These are phyloP conservation scores for Aspergillus melleus DNA, from an alignment of 2,329 filamentous ascomycete species.

Conservation along the genomic window DNA sequence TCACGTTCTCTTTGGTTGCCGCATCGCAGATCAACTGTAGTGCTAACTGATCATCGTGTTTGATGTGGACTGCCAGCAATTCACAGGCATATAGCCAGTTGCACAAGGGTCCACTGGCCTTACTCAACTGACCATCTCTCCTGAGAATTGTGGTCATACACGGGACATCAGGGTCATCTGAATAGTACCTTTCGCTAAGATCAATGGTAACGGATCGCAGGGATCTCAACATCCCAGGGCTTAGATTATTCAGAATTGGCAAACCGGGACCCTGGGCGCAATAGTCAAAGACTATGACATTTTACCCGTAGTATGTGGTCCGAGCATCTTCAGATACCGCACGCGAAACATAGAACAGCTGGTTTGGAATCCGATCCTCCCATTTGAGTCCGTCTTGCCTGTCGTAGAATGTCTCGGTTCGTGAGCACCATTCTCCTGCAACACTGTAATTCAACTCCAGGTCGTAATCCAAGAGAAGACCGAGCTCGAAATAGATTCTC, in stretches of 20 bases:
- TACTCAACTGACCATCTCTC: too few relatives aligned
- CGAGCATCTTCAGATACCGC: conserved; percentile 3
- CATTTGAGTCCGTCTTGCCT: too few relatives aligned
- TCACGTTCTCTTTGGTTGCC: not conserved
- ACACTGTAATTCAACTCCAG: not conserved
- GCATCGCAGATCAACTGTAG: conserved; percentile 2
- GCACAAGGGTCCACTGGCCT: too few relatives aligned
- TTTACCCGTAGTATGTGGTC: not conserved
- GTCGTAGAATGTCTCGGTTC: not conserved
- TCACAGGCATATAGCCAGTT: too few relatives aligned
- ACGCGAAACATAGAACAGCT: conserved; percentile 6
- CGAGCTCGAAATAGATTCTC: not conserved
- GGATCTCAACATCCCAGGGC: not conserved
- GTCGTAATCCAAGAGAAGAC: not conserved
- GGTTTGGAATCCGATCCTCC: too few relatives aligned
- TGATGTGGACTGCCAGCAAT: not conserved
- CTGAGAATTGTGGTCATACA: too few relatives aligned
- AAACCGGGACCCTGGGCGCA: not conserved
- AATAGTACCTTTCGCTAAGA: too few relatives aligned
- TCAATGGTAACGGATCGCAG: too few relatives aligned
- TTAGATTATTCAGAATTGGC: not conserved
- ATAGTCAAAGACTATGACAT: not conserved
- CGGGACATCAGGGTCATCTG: too few relatives aligned
- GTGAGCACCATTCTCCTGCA: not conserved
- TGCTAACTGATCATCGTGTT: not conserved